Conservation (phyloP, 352 stramenopile species). For the Phytophthora boehmeriae region DNA sequence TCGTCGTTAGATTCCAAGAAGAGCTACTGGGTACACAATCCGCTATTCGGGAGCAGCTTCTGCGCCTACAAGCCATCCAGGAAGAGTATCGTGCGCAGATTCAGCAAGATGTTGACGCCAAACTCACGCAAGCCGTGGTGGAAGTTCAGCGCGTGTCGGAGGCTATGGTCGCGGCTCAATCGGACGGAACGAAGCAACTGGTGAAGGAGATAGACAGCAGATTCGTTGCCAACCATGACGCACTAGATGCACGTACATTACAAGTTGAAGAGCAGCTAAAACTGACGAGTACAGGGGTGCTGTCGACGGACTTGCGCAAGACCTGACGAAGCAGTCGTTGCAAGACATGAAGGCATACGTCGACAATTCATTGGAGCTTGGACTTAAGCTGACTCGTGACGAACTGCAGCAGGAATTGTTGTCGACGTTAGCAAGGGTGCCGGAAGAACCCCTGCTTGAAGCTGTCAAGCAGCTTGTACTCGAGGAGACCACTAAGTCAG, state of each 20-base stretch:
- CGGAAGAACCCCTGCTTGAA: not conserved
- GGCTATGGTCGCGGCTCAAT: not conserved
- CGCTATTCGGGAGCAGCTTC: not conserved
- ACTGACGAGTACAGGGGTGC: not conserved
- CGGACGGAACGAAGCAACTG: not conserved
- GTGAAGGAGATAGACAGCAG: not conserved
- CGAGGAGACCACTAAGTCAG: not conserved
- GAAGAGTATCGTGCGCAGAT: not conserved
- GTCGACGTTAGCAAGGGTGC: not conserved
- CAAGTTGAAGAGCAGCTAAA: not conserved
- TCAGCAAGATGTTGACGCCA: not conserved
- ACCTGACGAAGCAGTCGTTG: not conserved
- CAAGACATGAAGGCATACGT: not conserved
- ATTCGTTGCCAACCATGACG: not conserved
- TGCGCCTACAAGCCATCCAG: not conserved
- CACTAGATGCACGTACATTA: not conserved
- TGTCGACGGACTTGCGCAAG: not conserved
- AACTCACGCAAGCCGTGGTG: not conserved
- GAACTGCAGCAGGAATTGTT: not conserved
- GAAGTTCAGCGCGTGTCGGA: not conserved
- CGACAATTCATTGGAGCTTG: not conserved
- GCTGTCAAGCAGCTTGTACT: not conserved
- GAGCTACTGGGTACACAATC: not conserved
- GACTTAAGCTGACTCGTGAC: not conserved
- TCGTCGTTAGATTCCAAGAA: not conserved